Base-by-base conservation (phyloP, 2,329 filamentous ascomycete species). In the Trichoderma oligosporum region DNA sequence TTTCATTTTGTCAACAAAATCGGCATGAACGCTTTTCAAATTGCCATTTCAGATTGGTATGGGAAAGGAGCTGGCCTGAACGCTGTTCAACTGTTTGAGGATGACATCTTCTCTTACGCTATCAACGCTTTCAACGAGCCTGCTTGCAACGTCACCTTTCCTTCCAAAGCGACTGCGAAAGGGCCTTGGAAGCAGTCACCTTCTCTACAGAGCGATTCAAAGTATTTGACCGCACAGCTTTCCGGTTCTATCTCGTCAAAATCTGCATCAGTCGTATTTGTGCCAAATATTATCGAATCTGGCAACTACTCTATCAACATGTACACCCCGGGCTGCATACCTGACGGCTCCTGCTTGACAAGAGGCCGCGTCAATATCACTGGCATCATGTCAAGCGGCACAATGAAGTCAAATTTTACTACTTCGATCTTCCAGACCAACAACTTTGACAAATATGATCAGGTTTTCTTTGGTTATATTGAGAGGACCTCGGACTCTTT, bases 381-480 rank as follows among this genome's bases (percentile, higher is more conserved):
- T 1, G 89, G 85, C 31, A 80, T 79, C 22, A 85, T 94, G 76
- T 81, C 84, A 2, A 74, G 76, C 63, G 66, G 78, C 68, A 66
- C 73, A 56, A 67, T 72, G 64, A 64, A 74, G 49, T 69, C 71
- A 33, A 76, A 82, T 4, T 78, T 85, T 57, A 79, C 82, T 25
- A 83, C 79, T 1, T 80, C 82, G 0, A 75, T 97, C 7, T 95
- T 82, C 69, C 94, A 99, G 72, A 96, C 92, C 16, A 99, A 99
- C 74, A 82, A 95, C 69, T 95, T 87, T 70, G 93, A 97, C 77
- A 99, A 99, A 73, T 97, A 96, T 68, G 94, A 99, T 68, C 86
- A 89, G 64, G 85, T 99, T 58, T 96, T 91, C 73, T 88, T 87
- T 63, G 94, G 92, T 45, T 85, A 85, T 63, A 84, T 99, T 54